Evolutionary conservation across 495 filamentous ascomycete genomes (phyloP), one percentile per base, ranked within the genome.

Genomic region (Penicillium egyptiacum): DNA sequence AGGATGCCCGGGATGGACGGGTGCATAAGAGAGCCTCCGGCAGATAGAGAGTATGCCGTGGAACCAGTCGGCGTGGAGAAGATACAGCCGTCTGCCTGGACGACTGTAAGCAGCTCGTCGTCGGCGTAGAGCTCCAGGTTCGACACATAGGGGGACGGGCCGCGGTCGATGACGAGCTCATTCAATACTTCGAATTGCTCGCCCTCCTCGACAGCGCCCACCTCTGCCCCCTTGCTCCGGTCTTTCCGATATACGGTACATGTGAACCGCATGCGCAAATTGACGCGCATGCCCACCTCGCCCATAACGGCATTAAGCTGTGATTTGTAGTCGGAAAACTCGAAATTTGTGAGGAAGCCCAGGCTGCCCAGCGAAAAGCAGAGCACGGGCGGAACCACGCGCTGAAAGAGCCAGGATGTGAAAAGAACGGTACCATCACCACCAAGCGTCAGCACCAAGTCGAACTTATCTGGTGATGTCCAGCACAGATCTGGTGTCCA

Each of bases 1-100:
- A 98, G 89, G 68, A 98, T 97, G 63, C 92, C 94, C 8, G 94
- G 95, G 55, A 98, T 96, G 60, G 96, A 95, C 8, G 94, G 94
- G 68, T 97, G 92, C 56, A 96, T 93, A 26, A 98, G 86, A 23
- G 92, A 93, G 57, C 94, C 94, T 40, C 95, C 94, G 25, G 95
- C 94, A 19, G 92, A 96, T 48, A 98, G 86, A 12, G 90, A 96
- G 67, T 98, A 98, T 12, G 94, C 94, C 6, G 94, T 98, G 37
- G 89, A 93, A 54, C 90, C 91, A 37, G 94, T 98, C 1, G 94
- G 94, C 0, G 94, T 98, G 33, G 90, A 93, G 70, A 98, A 95
- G 59, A 98, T 98, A 75, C 91, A 94, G 49, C 94, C 94, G 61
- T 98, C 94, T 22, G 94, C 94, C 77, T 96, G 91, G 51, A 98